Evolutionary conservation across 1,139 yeast genomes (phyloP), one percentile per base, ranked within the genome.

Genomic region (Petasospora fabianii): DNA sequence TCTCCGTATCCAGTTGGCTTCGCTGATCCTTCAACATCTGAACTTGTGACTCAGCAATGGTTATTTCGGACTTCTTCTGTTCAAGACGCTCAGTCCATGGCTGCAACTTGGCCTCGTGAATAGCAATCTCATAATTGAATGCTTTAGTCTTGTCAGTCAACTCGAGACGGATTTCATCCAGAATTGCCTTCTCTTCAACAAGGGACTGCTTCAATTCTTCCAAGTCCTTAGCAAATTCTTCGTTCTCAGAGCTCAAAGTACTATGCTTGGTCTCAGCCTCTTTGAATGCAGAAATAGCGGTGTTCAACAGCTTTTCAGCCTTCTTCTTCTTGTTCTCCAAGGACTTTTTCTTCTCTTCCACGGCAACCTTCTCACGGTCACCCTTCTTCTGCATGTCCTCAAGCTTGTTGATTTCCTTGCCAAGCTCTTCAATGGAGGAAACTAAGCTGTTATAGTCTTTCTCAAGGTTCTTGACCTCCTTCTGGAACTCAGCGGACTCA

Each of bases 51-150:
- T 75, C 71, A 1, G 81, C 75, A 28, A 86, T 71, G 36, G 79
- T 75, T 9, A 85, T 74, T 32, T 79, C 77, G 20, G 86, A 76
- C 46, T 78, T 80, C 43, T 82, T 83, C 19, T 73, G 73, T 44
- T 77, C 80, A 28, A 88, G 66, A 49, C 79, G 74, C 26, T 74
- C 80, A 45, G 77, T 79, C 94, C 95, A 88, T 0, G 98, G 98
- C 47, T 85, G 92, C 8, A 88, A 63, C 46, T 80, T 69, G 9
- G 69, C 70, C 54, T 86, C 94, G 29, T 80, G 64, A 6, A 56
- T 51, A 50, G 80, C 86, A 38, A 87, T 80, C 53, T 83, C 71
- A 15, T 70, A 71, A 0, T 87, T 75, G 43, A 79, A 74, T 3
- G 64, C 75, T 12, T 80, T 73, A 0, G 95, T 92, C 55, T 87